Conservation (phyloP, 306 rosid species). For the Fragaria nilgerrensis region DNA sequence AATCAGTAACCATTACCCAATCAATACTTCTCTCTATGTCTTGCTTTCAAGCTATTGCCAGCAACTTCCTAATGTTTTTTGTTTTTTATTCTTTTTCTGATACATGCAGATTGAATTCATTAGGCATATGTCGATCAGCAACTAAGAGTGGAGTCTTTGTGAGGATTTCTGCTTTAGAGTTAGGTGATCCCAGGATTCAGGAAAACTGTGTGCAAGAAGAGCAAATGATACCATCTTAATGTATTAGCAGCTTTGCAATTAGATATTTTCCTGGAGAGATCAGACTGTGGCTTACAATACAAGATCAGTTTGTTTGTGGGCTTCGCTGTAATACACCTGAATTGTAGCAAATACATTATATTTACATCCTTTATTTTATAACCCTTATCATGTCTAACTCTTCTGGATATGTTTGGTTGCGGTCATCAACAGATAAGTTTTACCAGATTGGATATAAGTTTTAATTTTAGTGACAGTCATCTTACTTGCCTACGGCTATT, state of each 20-base stretch:
- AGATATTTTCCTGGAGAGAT: background rate
- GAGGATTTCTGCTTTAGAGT: background rate
- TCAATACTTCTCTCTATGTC: background rate
- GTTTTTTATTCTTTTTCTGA: background rate
- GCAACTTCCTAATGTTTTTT: background rate
- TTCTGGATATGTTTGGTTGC: background rate
- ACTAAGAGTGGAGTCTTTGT: background rate
- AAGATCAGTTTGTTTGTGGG: background rate
- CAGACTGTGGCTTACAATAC: background rate
- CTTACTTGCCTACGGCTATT: background rate
- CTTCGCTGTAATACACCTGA: background rate
- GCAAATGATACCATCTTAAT: no score
- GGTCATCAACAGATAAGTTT: background rate
- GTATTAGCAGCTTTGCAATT: no score
- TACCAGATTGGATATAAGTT: background rate
- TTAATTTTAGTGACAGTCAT: background rate
- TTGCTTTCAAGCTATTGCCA: background rate
- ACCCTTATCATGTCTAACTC: background rate
- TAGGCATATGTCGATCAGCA: conserved; percentile 46
- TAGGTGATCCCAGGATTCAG: background rate
- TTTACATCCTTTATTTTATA: background rate
- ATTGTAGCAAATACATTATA: background rate
- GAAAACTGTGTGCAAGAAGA: background rate
- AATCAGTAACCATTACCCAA: no score
- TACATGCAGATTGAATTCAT: conserved; percentile 47